phyloP scores from a whole-genome alignment of 352 stramenopile genomes.

The Globisporangium rhizosaccharum region DNA sequence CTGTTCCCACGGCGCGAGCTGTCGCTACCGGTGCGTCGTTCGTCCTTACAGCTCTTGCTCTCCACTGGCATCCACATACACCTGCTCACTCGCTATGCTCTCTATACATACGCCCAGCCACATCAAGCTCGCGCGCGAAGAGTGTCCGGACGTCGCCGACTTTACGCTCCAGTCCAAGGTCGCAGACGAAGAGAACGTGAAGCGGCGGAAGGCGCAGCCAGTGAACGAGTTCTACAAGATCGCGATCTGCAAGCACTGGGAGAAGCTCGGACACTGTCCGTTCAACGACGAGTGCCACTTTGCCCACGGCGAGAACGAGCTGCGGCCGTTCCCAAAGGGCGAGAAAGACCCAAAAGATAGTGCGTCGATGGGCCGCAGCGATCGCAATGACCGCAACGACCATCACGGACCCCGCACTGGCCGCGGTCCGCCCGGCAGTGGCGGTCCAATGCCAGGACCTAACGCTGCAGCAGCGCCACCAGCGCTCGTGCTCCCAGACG shows the following conservation, averaged over 20 bases:
- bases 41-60: background rate
- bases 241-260: slow-evolving; percentile 96
- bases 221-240: slow-evolving; percentile 98
- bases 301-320: slow-evolving; percentile 92
- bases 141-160: slow-evolving; percentile 91
- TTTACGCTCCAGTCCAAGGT: slow-evolving; percentile 92
- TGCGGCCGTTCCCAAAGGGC: slow-evolving; percentile 83
- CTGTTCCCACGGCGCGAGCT: slow-evolving; percentile 96
- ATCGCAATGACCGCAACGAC: slow-evolving; percentile 4
- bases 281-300: slow-evolving; percentile 97
- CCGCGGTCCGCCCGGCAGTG: background rate
- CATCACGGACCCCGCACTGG: slow-evolving; percentile 6
- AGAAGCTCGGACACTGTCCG: slow-evolving; percentile 93
- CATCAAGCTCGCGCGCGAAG: slow-evolving; percentile 89
- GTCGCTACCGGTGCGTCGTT: slow-evolving; percentile 74
- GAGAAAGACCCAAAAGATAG: slow-evolving; percentile 44
- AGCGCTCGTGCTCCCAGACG: slow-evolving; percentile 46
- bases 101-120: slow-evolving; percentile 44
- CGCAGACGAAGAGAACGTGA: slow-evolving; percentile 87
- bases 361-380: background rate
- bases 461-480: slow-evolving; percentile 10
- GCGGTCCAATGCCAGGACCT: slow-evolving; percentile 2
- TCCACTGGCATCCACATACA: background rate
- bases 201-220: slow-evolving; percentile 80
- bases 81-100: background rate